A percentile compares a stretch with the other conserved stretches of the same genome.
These are phyloP conservation scores for Candida qinlingensis DNA, from an alignment of 805 yeast species.

Conservation along the genomic window DNA sequence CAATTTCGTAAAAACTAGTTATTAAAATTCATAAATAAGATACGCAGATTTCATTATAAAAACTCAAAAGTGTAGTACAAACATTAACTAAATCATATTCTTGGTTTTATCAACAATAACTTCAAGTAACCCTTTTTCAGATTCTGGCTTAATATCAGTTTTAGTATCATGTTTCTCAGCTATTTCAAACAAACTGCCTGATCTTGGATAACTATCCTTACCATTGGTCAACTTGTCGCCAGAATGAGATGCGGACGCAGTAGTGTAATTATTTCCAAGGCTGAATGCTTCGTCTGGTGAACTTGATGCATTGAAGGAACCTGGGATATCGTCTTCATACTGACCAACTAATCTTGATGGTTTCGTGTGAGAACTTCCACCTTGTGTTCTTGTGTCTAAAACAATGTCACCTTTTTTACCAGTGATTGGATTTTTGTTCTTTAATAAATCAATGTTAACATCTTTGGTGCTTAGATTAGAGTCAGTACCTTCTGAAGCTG, in stretches of 20 bases:
- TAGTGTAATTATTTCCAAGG: background rate
- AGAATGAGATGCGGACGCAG: background rate
- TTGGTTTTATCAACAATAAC: background rate
- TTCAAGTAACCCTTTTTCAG: background rate
- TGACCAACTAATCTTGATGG: background rate
- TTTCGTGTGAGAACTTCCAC: background rate
- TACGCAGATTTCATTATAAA: conserved; percentile 3
- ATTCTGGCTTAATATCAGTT: background rate
- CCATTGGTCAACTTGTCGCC: background rate
- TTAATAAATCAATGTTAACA: conserved; percentile 7
- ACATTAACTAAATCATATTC: conserved; percentile 7
- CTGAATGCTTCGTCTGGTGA: background rate
- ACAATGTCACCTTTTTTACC: conserved; percentile 1
- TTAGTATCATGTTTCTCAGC: background rate
- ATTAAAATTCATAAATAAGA: no score
- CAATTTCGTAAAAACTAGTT: no score
- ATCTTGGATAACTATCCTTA: background rate
- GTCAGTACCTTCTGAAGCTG: no score
- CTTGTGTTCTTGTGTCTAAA: background rate
- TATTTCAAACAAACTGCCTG: background rate
- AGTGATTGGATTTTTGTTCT: conserved; percentile 16
- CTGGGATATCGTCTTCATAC: background rate
- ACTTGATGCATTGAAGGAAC: background rate
- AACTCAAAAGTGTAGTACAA: background rate
- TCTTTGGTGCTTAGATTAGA: no score